Conservation (phyloP, 139 green algal genomes). For the Tetraselmis chui region DNA sequence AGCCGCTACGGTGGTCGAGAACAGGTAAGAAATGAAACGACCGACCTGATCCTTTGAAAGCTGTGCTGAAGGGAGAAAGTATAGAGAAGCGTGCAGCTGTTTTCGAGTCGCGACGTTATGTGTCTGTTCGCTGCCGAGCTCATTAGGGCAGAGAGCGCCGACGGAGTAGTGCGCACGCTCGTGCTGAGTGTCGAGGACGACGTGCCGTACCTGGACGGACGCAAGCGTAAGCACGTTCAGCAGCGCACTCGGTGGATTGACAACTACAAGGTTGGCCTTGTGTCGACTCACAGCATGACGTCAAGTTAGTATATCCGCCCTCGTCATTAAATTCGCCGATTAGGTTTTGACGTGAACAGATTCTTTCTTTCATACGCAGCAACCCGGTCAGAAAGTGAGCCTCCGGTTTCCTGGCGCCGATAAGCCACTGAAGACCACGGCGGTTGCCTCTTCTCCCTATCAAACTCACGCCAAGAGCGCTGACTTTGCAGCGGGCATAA, state of each 20-base stretch:
- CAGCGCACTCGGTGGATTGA: conserved; percentile 56
- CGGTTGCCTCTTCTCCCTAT: conserved; percentile 54
- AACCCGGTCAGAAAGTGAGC: conserved; percentile 15
- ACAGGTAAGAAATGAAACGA: too few species aligned
- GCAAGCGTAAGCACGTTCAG: conserved; percentile 46
- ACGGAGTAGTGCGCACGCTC: conserved; percentile 33
- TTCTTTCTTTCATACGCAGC: too few species aligned
- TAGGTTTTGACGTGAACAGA: too few species aligned
- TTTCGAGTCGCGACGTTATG: too few species aligned
- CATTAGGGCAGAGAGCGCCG: conserved; percentile 29
- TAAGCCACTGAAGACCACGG: conserved; percentile 12
- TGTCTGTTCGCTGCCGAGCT: too few species aligned
- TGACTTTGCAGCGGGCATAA: conserved; percentile 58
- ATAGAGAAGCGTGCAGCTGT: too few species aligned
- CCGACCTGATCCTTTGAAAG: too few species aligned
- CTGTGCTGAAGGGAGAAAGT: too few species aligned
- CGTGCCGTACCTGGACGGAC: conserved; percentile 55
- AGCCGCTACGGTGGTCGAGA: conserved; percentile 38
- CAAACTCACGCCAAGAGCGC: conserved; percentile 50
- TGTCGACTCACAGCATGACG: too few species aligned
- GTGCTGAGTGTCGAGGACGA: conserved; percentile 38
- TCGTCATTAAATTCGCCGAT: too few species aligned
- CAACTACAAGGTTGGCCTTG: conserved; percentile 45
- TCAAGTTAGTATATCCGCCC: too few species aligned
- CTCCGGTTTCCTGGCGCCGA: conserved; percentile 2